These are phyloP conservation scores for Chaetomiaceae sp. DNA, from an alignment of 2,329 filamentous ascomycete genomes.

Conservation along the genomic window DNA sequence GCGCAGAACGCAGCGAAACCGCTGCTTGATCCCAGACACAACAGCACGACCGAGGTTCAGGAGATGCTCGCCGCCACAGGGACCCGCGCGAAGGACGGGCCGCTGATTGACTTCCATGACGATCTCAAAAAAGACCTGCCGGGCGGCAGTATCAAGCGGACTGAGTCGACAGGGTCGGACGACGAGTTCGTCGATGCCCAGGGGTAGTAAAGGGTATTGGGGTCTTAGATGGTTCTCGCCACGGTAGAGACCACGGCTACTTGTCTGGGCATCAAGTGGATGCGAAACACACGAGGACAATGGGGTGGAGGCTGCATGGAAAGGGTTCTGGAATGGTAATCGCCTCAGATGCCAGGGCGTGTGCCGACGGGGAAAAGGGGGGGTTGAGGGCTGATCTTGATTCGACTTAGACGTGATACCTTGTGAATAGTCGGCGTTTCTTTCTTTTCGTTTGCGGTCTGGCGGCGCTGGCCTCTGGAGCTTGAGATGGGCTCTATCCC, in stretches of 20 bases:
- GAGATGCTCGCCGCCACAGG: conserved; percentile 43
- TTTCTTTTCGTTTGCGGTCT: background rate
- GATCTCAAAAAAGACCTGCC: conserved; percentile 49
- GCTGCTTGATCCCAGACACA: conserved; percentile 18
- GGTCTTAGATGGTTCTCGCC: too few species aligned
- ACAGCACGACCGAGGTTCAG: conserved; percentile 36
- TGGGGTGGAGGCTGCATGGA: background rate
- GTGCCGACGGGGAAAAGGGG: background rate
- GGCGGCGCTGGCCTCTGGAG: conserved; percentile 7
- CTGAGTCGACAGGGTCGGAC: conserved; percentile 32
- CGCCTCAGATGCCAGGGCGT: conserved; percentile 3
- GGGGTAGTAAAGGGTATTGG: conserved; percentile 14
- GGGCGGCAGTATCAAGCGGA: conserved; percentile 26
- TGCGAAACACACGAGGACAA: too few species aligned
- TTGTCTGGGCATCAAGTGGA: too few species aligned
- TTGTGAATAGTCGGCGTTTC: conserved; percentile 4
- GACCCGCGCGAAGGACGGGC: conserved; percentile 38
- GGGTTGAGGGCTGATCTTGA: too few species aligned
- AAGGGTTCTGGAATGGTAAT: conserved; percentile 4
- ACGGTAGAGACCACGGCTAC: too few species aligned
- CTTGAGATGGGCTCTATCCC: conserved; percentile 3
- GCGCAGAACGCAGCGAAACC: conserved; percentile 5
- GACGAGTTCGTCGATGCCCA: conserved; percentile 37
- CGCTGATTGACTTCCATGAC: conserved; percentile 50
- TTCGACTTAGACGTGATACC: conserved; percentile 10